A percentile compares a stretch with the other conserved stretches of the same genome.
phyloP scores from a whole-genome alignment of 768 basidiomycete genomes.

The Serendipita sp. region DNA sequence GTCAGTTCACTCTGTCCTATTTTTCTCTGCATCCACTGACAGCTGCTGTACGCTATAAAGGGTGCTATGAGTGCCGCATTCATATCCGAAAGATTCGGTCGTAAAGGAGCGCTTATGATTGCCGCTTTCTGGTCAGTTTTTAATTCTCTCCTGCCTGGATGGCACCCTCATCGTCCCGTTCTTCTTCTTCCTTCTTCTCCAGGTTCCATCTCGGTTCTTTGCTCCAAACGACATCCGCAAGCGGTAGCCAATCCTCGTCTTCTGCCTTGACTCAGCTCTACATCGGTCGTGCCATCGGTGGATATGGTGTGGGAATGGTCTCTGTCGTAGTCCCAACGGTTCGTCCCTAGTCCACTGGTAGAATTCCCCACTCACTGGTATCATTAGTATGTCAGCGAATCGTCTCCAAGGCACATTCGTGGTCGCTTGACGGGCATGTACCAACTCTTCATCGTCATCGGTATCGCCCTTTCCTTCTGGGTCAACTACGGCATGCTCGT shows the following conservation, averaged over 20 bases:
- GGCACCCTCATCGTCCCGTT: not conserved
- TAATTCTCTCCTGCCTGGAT: not conserved
- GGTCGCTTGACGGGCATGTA: conserved; percentile 75
- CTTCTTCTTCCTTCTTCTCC: conserved; percentile 3
- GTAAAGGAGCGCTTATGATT: conserved; percentile 48
- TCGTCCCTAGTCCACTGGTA: not conserved
- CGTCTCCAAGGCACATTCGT: conserved; percentile 71
- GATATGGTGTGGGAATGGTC: conserved; percentile 69
- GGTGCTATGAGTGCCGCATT: conserved; percentile 4
- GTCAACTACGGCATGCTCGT: conserved; percentile 37
- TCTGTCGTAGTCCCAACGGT: conserved; percentile 19
- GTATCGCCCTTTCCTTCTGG: conserved; percentile 76
- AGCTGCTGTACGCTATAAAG: not conserved
- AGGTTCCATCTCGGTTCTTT: conserved; percentile 20
- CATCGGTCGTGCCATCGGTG: conserved; percentile 62
- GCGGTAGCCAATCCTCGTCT: conserved; percentile 19
- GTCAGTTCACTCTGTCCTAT: not conserved
- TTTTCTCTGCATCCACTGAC: not conserved
- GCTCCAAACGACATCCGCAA: conserved; percentile 50
- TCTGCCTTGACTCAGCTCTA: conserved; percentile 54
- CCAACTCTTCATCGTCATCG: conserved; percentile 74
- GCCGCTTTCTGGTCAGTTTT: conserved; percentile 46
- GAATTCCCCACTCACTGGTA: conserved; percentile 26
- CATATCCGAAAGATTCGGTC: conserved; percentile 2
- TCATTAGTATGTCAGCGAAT: conserved; percentile 76